Evolutionary conservation across 768 basidiomycete genomes (phyloP), one percentile per base, ranked within the genome.

Genomic region (Boletellus ananiceps): DNA sequence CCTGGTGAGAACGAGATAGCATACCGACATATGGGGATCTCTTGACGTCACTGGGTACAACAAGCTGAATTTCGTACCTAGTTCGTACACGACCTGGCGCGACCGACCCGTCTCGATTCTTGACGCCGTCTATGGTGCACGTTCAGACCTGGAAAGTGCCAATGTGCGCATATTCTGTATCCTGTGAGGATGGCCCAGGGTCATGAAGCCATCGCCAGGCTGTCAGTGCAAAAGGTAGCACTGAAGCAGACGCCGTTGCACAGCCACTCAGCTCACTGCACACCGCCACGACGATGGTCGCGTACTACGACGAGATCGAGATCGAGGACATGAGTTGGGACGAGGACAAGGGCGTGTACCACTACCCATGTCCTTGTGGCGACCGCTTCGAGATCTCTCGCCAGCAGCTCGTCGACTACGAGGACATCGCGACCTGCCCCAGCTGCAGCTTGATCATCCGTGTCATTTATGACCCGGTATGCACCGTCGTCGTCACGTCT

Each of bases 301-400:
- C 85, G 18, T 92, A 88, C 69, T 94, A 97, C 75, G 93, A 97
- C 74, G 94, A 96, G 69, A 83, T 97, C 23, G 93, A 97, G 66
- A 96, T 97, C 46, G 95, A 97, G 64, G 94, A 96, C 62, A 94
- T 96, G 85, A 79, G 72, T 14, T 96, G 91, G 90, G 93, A 95
- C 66, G 75, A 77, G 19, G 81, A 77, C 47, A 88, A 86, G 63
- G 65, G 77, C 36, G 87, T 97, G 5, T 97, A 84, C 62, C 94
- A 98, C 74, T 96, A 94, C 67, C 95, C 94, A 0, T 99, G 93
- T 63, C 94, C 95, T 1, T 98, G 95, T 62, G 95, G 95, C 8
- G 95, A 99, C 71, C 84, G 94, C 36, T 99, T 98, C 71, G 95
- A 98, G 69, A 97, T 98, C 57, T 82, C 87, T 27, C 81, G 86